These are phyloP conservation scores for Diddensiella santjacobensis DNA, from an alignment of 805 yeast genomes.

Conservation along the genomic window DNA sequence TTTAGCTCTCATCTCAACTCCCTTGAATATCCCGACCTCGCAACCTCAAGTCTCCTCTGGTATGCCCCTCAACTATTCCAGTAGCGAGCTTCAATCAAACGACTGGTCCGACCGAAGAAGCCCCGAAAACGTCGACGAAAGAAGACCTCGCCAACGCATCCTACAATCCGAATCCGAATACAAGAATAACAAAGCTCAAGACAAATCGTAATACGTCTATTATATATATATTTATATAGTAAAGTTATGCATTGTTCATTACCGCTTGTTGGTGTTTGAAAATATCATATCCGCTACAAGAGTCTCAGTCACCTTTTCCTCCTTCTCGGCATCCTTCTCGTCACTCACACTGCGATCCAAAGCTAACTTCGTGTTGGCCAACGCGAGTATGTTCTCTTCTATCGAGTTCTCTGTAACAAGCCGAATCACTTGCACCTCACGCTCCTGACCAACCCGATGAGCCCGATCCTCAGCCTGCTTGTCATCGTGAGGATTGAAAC, in stretches of 20 bases:
- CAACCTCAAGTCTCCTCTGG: not conserved
- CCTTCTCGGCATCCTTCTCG: slow-evolving; percentile 31
- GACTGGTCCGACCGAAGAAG: not conserved
- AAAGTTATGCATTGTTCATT: not conserved
- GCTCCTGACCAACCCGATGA: slow-evolving; percentile 92
- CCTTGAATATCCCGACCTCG: not conserved
- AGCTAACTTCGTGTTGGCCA: slow-evolving; percentile 88
- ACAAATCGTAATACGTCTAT: too few relatives aligned
- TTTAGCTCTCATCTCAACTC: not conserved
- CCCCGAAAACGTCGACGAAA: not conserved
- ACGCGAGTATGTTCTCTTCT: slow-evolving; percentile 80
- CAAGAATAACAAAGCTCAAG: too few relatives aligned
- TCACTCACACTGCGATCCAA: slow-evolving; percentile 54
- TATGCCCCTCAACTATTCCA: not conserved
- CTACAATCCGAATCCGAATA: not conserved
- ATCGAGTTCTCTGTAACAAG: slow-evolving; percentile 70
- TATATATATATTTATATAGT: too few relatives aligned
- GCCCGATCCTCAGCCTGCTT: slow-evolving; percentile 98
- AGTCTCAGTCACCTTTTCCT: slow-evolving; percentile 35
- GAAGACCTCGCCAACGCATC: not conserved
- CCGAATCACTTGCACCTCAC: slow-evolving; percentile 75
- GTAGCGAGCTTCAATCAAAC: not conserved
- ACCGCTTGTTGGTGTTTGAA: slow-evolving; percentile 4
- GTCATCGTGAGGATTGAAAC: slow-evolving; percentile 97
- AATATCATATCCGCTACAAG: slow-evolving; percentile 37